Conservation (phyloP, 176 grass and related monocot genomes). For the bread wheat (Triticum aestivum) region IWGSC_CS_RefSeq_v2.1 NC_057806.1:598302385-598302884, state of each 20-base stretch:
- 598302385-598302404: neutral
- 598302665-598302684: conserved; percentile 8
- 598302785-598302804: conserved; percentile 44
- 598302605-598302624: neutral
- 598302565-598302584: neutral
- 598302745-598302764: conserved; percentile 50
- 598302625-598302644: neutral
- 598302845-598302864: conserved; percentile 27
- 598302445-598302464: neutral
- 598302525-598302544: neutral
- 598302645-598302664: conserved; percentile 15
- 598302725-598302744: conserved; percentile 10
- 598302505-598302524: neutral
- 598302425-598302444: neutral
- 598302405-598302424: neutral
- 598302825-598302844: conserved; percentile 47
- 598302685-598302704: conserved; percentile 32
- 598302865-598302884: conserved; percentile 60
- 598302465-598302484: neutral
- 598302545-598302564: neutral
- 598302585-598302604: conserved; percentile 1
- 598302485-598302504: neutral
- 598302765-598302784: conserved; percentile 25
- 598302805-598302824: conserved; percentile 55
- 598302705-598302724: neutral